phyloP scores from a whole-genome alignment of 2,329 filamentous ascomycete genomes.

The Calcarisporium arbuscula region DNA sequence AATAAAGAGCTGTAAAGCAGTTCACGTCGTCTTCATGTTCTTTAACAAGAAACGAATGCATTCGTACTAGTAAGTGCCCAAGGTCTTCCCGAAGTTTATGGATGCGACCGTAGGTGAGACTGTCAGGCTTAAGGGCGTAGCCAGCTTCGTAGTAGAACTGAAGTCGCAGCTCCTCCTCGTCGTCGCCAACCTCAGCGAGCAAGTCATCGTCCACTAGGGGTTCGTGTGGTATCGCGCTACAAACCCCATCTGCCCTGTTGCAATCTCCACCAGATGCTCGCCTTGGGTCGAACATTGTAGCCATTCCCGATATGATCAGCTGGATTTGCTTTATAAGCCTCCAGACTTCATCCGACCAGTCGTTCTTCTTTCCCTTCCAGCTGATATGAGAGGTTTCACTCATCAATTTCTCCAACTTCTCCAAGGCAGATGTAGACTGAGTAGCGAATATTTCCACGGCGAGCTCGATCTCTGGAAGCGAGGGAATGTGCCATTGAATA shows the following conservation, averaged over 20 bases:
- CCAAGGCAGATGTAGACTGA: conserved; percentile 70
- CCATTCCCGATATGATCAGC: conserved; percentile 84
- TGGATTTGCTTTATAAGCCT: conserved; percentile 81
- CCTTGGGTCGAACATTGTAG: conserved; percentile 78
- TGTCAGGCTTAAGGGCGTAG: conserved; percentile 58
- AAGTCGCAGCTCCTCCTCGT: conserved; percentile 75
- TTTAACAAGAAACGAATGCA: conserved; percentile 74
- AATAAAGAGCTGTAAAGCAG: conserved; percentile 89
- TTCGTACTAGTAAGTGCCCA: conserved; percentile 71
- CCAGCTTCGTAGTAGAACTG: conserved; percentile 85
- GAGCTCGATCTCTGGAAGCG: conserved; percentile 73
- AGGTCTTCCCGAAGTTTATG: conserved; percentile 75
- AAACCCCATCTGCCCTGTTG: conserved; percentile 39
- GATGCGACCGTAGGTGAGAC: conserved; percentile 62
- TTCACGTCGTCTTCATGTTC: conserved; percentile 93
- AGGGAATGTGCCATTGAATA: conserved; percentile 86
- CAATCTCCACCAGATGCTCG: conserved; percentile 52
- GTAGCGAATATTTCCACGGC: conserved; percentile 85
- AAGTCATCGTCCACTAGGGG: conserved; percentile 40
- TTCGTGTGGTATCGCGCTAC: too few relatives aligned
- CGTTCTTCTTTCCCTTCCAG: conserved; percentile 90
- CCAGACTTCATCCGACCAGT: conserved; percentile 96
- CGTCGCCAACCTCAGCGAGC: conserved; percentile 60
- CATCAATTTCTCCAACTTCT: conserved; percentile 71
- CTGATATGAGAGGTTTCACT: conserved; percentile 74